Evolutionary conservation across 2,329 filamentous ascomycete genomes (phyloP).

Genomic region (Xylaria sp.): DNA sequence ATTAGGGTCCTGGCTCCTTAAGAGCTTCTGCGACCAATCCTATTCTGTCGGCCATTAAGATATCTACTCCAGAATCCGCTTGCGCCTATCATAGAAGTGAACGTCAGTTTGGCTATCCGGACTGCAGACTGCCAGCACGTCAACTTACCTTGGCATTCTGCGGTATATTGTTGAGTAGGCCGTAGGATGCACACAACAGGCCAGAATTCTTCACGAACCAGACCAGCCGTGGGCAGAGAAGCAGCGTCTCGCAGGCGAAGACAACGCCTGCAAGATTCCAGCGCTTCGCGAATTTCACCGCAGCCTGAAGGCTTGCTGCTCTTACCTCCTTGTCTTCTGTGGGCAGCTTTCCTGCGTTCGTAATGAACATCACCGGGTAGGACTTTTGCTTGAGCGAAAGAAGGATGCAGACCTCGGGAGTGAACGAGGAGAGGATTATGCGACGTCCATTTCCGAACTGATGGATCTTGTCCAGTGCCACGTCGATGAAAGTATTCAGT

Average conservation of each 20-base stretch:
- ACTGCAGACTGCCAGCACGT: not conserved
- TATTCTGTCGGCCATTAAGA: conserved; percentile 14
- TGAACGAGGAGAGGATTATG: conserved; percentile 43
- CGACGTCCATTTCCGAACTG: conserved; percentile 28
- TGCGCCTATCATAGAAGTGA: conserved; percentile 5
- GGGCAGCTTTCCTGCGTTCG: conserved; percentile 35
- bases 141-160: conserved; percentile 25
- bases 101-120: not conserved
- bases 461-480: conserved; percentile 37
- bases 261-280: conserved; percentile 44
- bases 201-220: conserved; percentile 37
- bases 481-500: conserved; percentile 44
- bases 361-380: conserved; percentile 40
- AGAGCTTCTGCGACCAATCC: conserved; percentile 5
- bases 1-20: not conserved
- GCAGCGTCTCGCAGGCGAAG: conserved; percentile 40
- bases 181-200: conserved; percentile 40
- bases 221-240: conserved; percentile 42
- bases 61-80: conserved; percentile 12
- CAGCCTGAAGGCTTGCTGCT: conserved; percentile 41
- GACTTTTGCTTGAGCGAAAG: conserved; percentile 36
- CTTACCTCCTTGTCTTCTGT: conserved; percentile 38
- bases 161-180: conserved; percentile 37
- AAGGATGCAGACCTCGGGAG: conserved; percentile 40
- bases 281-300: conserved; percentile 41